A percentile compares a stretch with the other conserved stretches of the same genome.
These are phyloP conservation scores for Apophysomyces sp. DNA, from an alignment of 371 early-diverging fungal genomes.

Conservation along the genomic window DNA sequence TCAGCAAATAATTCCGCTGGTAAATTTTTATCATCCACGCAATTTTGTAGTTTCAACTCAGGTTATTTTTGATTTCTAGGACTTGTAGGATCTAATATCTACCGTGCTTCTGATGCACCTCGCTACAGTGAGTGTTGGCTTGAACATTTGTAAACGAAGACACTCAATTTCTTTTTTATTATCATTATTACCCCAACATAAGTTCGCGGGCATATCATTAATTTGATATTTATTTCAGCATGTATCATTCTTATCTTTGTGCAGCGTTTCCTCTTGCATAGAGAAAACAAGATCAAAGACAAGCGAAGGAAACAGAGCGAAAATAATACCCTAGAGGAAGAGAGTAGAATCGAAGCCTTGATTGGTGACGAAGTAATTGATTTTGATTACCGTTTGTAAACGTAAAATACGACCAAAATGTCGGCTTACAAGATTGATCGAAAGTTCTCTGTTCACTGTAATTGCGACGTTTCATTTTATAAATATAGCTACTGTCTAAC, in stretches of 20 bases:
- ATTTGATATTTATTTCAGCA: conserved; percentile 24
- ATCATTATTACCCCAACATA: no score
- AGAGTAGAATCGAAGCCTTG: conserved; percentile 2
- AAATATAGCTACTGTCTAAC: no score
- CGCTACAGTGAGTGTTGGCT: conserved; percentile 30
- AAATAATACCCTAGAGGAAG: background rate
- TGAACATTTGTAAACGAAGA: background rate
- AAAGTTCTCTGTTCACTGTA: no score
- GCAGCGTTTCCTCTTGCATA: conserved; percentile 32
- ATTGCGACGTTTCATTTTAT: no score
- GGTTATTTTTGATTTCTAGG: background rate
- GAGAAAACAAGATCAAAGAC: conserved; percentile 2
- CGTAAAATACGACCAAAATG: no score
- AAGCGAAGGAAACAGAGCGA: conserved; percentile 9
- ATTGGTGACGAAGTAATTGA: conserved; percentile 32
- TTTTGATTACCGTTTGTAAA: conserved; percentile 31
- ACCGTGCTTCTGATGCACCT: conserved; percentile 45
- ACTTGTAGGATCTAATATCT: conserved; percentile 45
- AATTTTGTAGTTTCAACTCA: background rate
- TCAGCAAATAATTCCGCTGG: conserved; percentile 49
- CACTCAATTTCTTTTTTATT: background rate
- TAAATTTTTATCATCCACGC: no score
- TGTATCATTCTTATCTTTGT: conserved; percentile 29
- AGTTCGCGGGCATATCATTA: conserved; percentile 41
- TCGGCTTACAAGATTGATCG: no score